Base-by-base conservation (phyloP, 1,139 yeast species). In the Blastobotrys serpentis region DNA sequence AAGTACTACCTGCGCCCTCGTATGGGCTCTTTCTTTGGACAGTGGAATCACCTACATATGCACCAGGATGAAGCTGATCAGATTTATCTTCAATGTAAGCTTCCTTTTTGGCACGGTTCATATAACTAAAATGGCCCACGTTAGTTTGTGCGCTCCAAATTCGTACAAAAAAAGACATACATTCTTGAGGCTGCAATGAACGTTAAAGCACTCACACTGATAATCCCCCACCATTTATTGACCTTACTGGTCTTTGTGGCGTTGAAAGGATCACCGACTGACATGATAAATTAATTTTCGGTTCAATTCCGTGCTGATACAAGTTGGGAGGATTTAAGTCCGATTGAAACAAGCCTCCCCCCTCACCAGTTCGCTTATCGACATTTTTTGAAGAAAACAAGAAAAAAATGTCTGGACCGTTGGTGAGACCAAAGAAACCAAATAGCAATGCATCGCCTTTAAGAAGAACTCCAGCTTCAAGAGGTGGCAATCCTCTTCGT, bases 1-100 rank as follows among this genome's bases (percentile, higher is more conserved):
- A 63, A 6, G 70, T 58, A 53, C 60, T 61, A 3, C 72, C 72
- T 4, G 69, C 72, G 1, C 72, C 72, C 45, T 68, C 68, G 51
- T 65, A 68, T 43, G 63, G 63, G 43, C 68, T 63, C 51, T 62
- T 64, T 38, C 72, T 56, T 51, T 61, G 56, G 29, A 61, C 63
- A 2, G 62, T 56, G 1, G 64, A 54, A 33, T 56, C 61, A 17
- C 71, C 71, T n/a, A 58, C 60, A 50, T 56, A 68, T 19, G 68
- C 59, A 10, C 72, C 72, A 7, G 72, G 71, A 16, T 59, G 59
- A 13, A 51, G 48, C n/a, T 53, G 52, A 13, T 58, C 56, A 17
- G 51, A 52, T 22, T 56, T n/a, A n/a, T n/a, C 61, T 25, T 51
- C 55, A 37, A 48, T 59, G 44, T 54, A 37, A 2, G 45, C 42